Evolutionary conservation across 345 rosid genomes (phyloP), one percentile per base, ranked within the genome.

Genomic region (Pugionium dolabratum): DNA sequence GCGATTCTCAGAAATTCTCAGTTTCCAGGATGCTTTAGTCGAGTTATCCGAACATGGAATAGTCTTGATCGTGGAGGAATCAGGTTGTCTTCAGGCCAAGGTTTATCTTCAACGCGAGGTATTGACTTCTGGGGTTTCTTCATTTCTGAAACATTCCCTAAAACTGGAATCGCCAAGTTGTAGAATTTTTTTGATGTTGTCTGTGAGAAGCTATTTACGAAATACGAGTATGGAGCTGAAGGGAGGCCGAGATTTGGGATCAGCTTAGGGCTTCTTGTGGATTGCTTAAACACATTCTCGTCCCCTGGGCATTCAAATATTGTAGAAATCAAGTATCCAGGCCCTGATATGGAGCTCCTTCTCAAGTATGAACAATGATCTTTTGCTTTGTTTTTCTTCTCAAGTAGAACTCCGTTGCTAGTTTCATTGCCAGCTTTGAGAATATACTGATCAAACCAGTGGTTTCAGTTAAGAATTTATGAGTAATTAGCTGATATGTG

Each of bases 301-400:
- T 83, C 78, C 29, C 94, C 96, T 8, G 98, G 97, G 28, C 84
- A 74, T 69, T 76, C 91, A 4, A 79, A 75, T 74, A 75, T 79
- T 8, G 82, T 90, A 5, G 98, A 93, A 54, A 85, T 93, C 47
- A 89, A 67, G 54, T 90, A 93, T 75, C 96, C 98, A 26, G 98
- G 98, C 29, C 89, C 97, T 43, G 98, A 93, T 72, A 86, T 90
- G 98, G 89, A 90, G 79, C 94, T 93, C 67, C 95, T 90, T 75
- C 75, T 93, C 84, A 88, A 84, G 98, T 93, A 86, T 56, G 75
- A 43, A 39, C 35, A 4, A 1, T 11, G 58, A 18, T 46, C 56
- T 59, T 31, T 2, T 59, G 37, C 27, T 50, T 35, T 30, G 5
- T 37, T 6, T 9, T 40, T 6, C 1, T 32, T 43, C 30, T 39